Conservation (phyloP, 2,329 filamentous ascomycete genomes). For the Magnaporthales sp. region DNA sequence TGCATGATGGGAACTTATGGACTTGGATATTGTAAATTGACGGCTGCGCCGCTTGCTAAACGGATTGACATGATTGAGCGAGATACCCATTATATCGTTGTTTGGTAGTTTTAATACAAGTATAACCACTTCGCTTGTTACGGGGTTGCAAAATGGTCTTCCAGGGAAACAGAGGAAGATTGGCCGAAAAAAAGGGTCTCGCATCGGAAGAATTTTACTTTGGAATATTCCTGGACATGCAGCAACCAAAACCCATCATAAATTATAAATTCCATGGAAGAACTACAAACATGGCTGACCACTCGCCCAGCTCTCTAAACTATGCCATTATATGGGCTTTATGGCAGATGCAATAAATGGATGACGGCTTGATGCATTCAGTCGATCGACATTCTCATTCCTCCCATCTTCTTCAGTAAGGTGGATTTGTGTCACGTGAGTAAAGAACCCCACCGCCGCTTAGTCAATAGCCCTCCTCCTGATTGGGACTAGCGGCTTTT, state of each 20-base stretch:
- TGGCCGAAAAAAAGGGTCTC: background rate
- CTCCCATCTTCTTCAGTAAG: background rate
- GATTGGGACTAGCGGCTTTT: conserved; percentile 2
- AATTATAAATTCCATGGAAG: background rate
- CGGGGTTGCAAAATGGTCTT: background rate
- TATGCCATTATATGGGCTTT: too few species aligned
- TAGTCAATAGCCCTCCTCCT: conserved; percentile 3
- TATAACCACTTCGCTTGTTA: background rate
- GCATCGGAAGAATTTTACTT: background rate
- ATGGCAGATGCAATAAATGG: background rate
- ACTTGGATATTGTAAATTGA: background rate
- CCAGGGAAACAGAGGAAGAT: background rate
- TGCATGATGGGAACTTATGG: background rate
- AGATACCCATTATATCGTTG: background rate
- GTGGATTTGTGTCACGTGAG: background rate
- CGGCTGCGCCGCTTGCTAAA: background rate
- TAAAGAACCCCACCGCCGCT: background rate
- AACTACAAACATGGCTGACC: background rate
- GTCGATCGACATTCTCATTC: background rate
- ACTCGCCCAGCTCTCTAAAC: too few species aligned
- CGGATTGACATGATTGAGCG: background rate
- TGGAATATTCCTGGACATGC: background rate
- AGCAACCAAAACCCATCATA: background rate
- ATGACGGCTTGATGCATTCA: background rate
- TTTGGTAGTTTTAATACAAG: background rate